These are phyloP conservation scores for Backusella tarrabulga DNA, from an alignment of 192 early-diverging fungal species.

Conservation along the genomic window DNA sequence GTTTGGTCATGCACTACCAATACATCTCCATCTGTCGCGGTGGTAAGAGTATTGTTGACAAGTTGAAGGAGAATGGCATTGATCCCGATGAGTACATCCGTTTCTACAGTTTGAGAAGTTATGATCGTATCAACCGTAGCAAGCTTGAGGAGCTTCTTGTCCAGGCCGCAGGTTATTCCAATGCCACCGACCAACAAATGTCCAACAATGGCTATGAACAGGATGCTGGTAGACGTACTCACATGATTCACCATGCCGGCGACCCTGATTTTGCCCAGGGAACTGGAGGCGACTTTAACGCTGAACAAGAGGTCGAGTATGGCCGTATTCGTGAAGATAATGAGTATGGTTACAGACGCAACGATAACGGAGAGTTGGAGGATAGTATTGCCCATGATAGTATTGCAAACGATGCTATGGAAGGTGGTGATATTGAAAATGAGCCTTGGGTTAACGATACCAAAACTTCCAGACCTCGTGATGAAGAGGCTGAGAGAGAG, in stretches of 20 bases:
- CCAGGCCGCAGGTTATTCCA: conserved; percentile 20
- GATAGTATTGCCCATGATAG: conserved; percentile 10
- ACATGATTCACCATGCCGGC: conserved; percentile 18
- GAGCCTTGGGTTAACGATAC: conserved; percentile 1
- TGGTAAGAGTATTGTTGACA: conserved; percentile 63
- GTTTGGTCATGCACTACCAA: conserved; percentile 78
- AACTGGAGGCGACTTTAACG: conserved; percentile 6
- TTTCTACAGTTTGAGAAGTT: conserved; percentile 77
- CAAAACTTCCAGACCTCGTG: background rate
- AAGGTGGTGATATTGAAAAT: background rate
- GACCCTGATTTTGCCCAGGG: conserved; percentile 30
- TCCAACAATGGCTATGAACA: conserved; percentile 4
- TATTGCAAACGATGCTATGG: conserved; percentile 9
- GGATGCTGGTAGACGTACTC: background rate
- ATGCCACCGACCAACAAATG: conserved; percentile 2
- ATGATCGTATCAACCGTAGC: conserved; percentile 62
- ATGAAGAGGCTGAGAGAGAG: conserved; percentile 11
- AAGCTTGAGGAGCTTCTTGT: conserved; percentile 22
- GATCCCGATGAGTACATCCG: conserved; percentile 62
- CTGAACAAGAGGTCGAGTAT: conserved; percentile 28
- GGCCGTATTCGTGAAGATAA: conserved; percentile 15
- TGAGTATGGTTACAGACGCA: background rate
- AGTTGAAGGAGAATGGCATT: conserved; percentile 56
- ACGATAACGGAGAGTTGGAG: background rate
- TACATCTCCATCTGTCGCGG: conserved; percentile 81